Base-by-base conservation (phyloP, 2,329 filamentous ascomycete species). In the Diaporthe sp. region DNA sequence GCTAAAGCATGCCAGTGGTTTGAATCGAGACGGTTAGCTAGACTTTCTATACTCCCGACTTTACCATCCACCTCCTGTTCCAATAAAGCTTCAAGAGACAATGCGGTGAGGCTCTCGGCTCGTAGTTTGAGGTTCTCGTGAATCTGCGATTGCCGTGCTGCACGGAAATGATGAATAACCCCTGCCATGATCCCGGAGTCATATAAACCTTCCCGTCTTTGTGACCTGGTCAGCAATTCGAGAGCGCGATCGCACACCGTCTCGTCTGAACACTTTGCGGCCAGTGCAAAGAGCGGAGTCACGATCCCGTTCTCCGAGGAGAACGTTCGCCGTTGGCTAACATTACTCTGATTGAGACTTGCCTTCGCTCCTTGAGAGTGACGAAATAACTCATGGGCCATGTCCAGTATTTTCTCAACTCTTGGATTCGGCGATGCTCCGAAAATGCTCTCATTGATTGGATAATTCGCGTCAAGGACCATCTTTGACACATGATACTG, bases 401-500 rank as follows among this genome's bases (percentile, higher is more conserved):
- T 63, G 3, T 44, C 39, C 17, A 63, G 58, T 0, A 63, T 19
- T 30, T 1, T 30, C 5, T 27, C 25, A 19, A n/a, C 58, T 25
- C 58, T 10, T 9, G 17, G 15, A 22, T 63, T 63, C 7, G 58
- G 37, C 22, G 58, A 44, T 6, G 58, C 37, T 9, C 58, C 37
- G 25, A 44, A 63, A 10, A 63, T 8, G 17, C 4, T 6, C 4
- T 44, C 15, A 22, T 63, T 30, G 17, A n/a, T 30, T 27, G 58
- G 58, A 13, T 63, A 63, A 9, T 63, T 27, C 4, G 58, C 37
- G 2, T 63, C 58, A 3, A 63, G 25, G 2, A 63, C 15, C 58
- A 63, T 63, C 37, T 44, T 63, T 44, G 58, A 63, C 37, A 63
- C 25, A 44, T 63, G 25, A 37, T 37, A 63, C 37, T 42, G 37